These are phyloP conservation scores for Ustilago curta DNA, from an alignment of 1,284 basidiomycete genomes.

Conservation along the genomic window DNA sequence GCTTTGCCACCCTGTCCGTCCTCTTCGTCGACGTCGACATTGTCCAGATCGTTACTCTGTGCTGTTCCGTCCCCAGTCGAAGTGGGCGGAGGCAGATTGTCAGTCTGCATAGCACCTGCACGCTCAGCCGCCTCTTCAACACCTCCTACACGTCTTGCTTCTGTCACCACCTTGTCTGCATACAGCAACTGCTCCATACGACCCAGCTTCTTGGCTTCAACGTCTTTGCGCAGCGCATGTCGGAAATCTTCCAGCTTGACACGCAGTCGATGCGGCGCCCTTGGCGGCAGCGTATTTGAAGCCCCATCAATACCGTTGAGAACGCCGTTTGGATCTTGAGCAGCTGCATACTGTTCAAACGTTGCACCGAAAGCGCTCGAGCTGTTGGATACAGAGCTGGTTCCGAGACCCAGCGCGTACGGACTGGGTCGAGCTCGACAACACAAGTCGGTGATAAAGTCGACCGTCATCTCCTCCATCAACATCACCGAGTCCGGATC, in stretches of 20 bases:
- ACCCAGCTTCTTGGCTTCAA: conserved; percentile 61
- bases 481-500: conserved; percentile 87
- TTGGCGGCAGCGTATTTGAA: conserved; percentile 33
- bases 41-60: conserved; percentile 20
- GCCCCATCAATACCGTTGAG: conserved; percentile 18
- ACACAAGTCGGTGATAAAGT: conserved; percentile 85
- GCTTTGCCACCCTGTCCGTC: conserved; percentile 19
- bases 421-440: conserved; percentile 73
- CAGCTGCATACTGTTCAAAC: conserved; percentile 20
- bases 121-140: conserved; percentile 61
- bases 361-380: conserved; percentile 34
- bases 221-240: conserved; percentile 65
- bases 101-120: conserved; percentile 52
- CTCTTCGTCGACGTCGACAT: conserved; percentile 32
- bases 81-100: conserved; percentile 35
- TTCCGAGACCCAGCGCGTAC: conserved; percentile 53
- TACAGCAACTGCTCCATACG: conserved; percentile 68
- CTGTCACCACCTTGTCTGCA: conserved; percentile 65
- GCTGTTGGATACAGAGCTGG: conserved; percentile 46
- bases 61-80: conserved; percentile 15
- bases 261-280: conserved; percentile 52
- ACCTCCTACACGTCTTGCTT: conserved; percentile 62
- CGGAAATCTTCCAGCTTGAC: conserved; percentile 68
- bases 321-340: conserved; percentile 25
- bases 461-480: conserved; percentile 92